These are phyloP conservation scores for Acer yangbiense DNA, from an alignment of 345 rosid genomes.

Conservation along the genomic window DNA sequence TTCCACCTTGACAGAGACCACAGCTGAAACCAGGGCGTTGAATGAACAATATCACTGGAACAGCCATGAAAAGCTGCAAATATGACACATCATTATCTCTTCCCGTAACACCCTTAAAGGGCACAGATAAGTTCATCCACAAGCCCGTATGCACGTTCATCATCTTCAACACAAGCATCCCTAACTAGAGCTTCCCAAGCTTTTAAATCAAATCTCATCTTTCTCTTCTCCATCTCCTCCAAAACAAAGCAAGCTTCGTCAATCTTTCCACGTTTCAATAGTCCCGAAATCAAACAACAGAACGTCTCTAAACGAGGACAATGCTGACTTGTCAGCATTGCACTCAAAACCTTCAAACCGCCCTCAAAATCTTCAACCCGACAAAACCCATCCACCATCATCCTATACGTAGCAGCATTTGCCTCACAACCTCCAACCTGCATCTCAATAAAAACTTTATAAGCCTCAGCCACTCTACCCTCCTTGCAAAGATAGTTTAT, in stretches of 20 bases:
- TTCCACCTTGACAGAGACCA: background rate
- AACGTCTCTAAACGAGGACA: constrained; percentile 63
- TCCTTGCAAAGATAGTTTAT: constrained; percentile 71
- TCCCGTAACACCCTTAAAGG: background rate
- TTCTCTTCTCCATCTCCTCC: constrained; percentile 76
- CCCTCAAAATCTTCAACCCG: constrained; percentile 62
- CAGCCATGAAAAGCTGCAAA: background rate
- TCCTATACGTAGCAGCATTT: constrained; percentile 86
- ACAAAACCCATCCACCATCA: constrained; percentile 83
- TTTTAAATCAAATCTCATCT: constrained; percentile 45
- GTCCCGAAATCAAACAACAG: constrained; percentile 49
- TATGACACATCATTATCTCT: background rate
- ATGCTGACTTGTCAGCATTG: constrained; percentile 67
- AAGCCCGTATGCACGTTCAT: constrained; percentile 37
- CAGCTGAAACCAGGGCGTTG: background rate
- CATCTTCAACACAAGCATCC: constrained; percentile 35
- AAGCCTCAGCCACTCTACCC: constrained; percentile 60
- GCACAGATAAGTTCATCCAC: constrained; percentile 40
- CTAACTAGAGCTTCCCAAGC: constrained; percentile 59
- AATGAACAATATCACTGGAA: background rate
- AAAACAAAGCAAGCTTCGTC: constrained; percentile 68
- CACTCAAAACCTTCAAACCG: constrained; percentile 69
- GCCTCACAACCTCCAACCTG: constrained; percentile 75
- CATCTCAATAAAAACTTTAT: constrained; percentile 65
- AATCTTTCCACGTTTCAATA: constrained; percentile 52